Evolutionary conservation across 306 rosid genomes (phyloP).

Genomic region (Quercus dentata): DNA sequence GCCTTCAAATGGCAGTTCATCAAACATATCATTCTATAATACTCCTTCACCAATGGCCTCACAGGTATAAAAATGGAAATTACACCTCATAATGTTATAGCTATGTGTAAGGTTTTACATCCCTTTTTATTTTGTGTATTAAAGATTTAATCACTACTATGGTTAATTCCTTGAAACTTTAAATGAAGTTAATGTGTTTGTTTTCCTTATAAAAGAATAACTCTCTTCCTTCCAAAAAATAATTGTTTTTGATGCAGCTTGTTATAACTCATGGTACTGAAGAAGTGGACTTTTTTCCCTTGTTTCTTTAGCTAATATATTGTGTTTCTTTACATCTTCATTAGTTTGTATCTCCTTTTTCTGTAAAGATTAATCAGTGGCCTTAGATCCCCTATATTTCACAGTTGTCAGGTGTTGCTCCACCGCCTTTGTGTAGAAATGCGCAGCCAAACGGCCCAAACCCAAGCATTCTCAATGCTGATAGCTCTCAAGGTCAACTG

Average conservation of each 20-base stretch:
- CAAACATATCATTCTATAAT: slow-evolving; percentile 70
- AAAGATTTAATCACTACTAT: not conserved
- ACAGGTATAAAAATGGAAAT: slow-evolving; percentile 50
- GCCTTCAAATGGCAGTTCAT: slow-evolving; percentile 51
- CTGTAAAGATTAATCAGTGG: not conserved
- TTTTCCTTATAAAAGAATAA: not conserved
- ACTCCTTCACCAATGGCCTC: slow-evolving; percentile 87
- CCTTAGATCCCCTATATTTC: slow-evolving; percentile 32
- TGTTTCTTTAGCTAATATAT: not conserved
- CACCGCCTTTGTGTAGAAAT: slow-evolving; percentile 86
- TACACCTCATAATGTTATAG: slow-evolving; percentile 11
- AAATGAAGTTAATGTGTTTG: not conserved
- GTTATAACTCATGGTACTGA: not conserved
- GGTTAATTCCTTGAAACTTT: too few species aligned
- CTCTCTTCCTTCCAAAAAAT: not conserved
- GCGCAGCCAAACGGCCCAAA: slow-evolving; percentile 68
- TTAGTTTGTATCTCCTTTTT: not conserved
- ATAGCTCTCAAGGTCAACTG: slow-evolving; percentile 76
- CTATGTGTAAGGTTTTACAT: not conserved
- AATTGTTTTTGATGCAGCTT: not conserved
- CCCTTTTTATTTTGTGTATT: not conserved
- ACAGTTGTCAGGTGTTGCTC: slow-evolving; percentile 84
- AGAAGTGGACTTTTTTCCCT: not conserved
- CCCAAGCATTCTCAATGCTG: slow-evolving; percentile 49
- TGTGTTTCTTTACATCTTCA: not conserved